A percentile compares a stretch with the other conserved stretches of the same genome.
These are phyloP conservation scores for Hyaloscypha hepaticicola DNA, from an alignment of 495 filamentous ascomycete genomes.

Conservation along the genomic window DNA sequence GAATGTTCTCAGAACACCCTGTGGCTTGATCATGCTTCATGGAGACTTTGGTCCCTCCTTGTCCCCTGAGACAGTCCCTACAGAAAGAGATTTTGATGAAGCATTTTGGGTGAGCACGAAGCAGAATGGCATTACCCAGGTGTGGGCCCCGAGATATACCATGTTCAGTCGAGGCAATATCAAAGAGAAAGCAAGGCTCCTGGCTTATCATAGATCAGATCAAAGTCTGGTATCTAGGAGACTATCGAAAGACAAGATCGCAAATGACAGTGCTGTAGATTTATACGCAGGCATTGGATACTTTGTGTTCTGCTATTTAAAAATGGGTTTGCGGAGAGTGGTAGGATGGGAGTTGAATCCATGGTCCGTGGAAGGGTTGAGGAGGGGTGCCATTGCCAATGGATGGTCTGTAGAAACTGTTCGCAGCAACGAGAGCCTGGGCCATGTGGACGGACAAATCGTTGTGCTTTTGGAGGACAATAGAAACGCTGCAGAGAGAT, in stretches of 20 bases:
- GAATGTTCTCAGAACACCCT: slow-evolving; percentile 69
- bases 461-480: slow-evolving; percentile 76
- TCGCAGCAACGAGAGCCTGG: slow-evolving; percentile 31
- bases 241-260: slow-evolving; percentile 1
- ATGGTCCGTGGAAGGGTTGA: slow-evolving; percentile 82
- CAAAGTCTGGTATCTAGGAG: background rate
- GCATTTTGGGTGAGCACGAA: slow-evolving; percentile 74
- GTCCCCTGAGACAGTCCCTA: slow-evolving; percentile 18
- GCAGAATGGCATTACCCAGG: slow-evolving; percentile 81
- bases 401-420: slow-evolving; percentile 60
- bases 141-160: slow-evolving; percentile 82
- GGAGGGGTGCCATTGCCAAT: slow-evolving; percentile 67
- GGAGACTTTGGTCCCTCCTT: slow-evolving; percentile 62
- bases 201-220: slow-evolving; percentile 44
- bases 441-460: slow-evolving; percentile 43
- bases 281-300: slow-evolving; percentile 93
- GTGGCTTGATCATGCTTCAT: slow-evolving; percentile 57
- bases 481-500: slow-evolving; percentile 47
- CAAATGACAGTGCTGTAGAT: slow-evolving; percentile 58
- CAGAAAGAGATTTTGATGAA: slow-evolving; percentile 47
- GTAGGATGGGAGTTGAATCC: slow-evolving; percentile 87
- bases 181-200: slow-evolving; percentile 78
- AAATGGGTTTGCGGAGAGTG: slow-evolving; percentile 65
- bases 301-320: slow-evolving; percentile 78
- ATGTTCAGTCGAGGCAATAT: slow-evolving; percentile 93